Conservation (phyloP, 1,139 yeast species). For the Nakaseomyces uthaithaninus region DNA sequence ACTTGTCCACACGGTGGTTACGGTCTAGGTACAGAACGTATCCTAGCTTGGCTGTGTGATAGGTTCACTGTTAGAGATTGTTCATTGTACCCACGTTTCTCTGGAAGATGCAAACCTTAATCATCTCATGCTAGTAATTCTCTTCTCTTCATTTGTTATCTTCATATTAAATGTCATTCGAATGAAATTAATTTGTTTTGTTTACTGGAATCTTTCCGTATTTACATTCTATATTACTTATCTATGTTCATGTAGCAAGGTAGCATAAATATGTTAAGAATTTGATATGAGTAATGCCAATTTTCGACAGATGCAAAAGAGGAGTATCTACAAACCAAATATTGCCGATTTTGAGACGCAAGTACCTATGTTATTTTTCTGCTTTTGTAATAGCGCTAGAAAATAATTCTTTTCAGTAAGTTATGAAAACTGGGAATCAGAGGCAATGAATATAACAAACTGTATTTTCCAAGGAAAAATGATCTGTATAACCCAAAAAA, state of each 20-base stretch:
- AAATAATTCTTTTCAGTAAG: background rate
- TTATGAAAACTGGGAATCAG: background rate
- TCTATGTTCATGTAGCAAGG: background rate
- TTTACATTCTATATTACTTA: background rate
- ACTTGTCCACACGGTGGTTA: slow-evolving; percentile 99
- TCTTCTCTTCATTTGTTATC: background rate
- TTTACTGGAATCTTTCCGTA: background rate
- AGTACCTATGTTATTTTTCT: no score
- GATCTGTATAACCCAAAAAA: background rate
- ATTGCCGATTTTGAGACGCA: no score
- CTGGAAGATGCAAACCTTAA: slow-evolving; percentile 95
- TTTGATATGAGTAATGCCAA: slow-evolving; percentile 2
- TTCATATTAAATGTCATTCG: background rate
- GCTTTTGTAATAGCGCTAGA: background rate
- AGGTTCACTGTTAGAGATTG: slow-evolving; percentile 97
- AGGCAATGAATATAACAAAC: slow-evolving; percentile 3
- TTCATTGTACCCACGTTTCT: slow-evolving; percentile 92
- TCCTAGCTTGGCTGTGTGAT: slow-evolving; percentile 95
- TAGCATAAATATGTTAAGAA: background rate
- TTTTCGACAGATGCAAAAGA: no score
- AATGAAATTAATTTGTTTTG: background rate
- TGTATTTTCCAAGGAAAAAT: slow-evolving; percentile 6
- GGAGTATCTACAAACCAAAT: no score
- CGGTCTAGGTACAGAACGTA: slow-evolving; percentile 97
- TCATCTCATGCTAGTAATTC: background rate